phyloP scores from a whole-genome alignment of 148 eudicot genomes.

The Chenopodium suecicum region DNA sequence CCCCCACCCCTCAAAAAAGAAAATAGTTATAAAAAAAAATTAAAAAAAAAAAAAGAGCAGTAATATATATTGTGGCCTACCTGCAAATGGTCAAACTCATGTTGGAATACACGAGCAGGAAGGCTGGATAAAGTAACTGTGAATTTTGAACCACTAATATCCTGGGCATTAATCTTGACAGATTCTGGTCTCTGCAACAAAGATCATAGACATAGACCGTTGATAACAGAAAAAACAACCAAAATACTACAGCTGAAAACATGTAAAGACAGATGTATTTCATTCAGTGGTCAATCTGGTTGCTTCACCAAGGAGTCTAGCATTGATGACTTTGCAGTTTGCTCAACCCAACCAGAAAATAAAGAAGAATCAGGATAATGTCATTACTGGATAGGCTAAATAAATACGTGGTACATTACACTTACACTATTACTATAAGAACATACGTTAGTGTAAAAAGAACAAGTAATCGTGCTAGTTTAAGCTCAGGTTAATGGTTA shows the following conservation, averaged over 20 bases:
- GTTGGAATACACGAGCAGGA: conserved; percentile 93
- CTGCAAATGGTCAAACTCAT: conserved; percentile 95
- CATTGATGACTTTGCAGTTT: not conserved
- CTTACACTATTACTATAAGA: not conserved
- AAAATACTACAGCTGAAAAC: not conserved
- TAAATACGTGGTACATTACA: not conserved
- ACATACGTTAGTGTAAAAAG: not conserved
- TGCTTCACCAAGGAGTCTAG: not conserved
- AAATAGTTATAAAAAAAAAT: too few relatives aligned
- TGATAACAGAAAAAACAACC: not conserved
- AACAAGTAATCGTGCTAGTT: not conserved
- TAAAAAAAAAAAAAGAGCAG: too few relatives aligned
- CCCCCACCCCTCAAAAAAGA: not conserved
- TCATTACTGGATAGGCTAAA: not conserved
- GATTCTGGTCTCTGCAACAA: conserved; percentile 88
- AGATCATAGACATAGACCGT: conserved; percentile 9
- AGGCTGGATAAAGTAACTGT: conserved; percentile 61
- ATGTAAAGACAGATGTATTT: not conserved
- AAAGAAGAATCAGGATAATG: not conserved
- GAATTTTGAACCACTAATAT: conserved; percentile 77
- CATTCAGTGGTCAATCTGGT: not conserved
- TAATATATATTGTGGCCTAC: conserved; percentile 27
- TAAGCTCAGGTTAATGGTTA: not conserved
- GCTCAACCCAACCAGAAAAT: not conserved
- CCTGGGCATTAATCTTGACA: conserved; percentile 78